phyloP scores from a whole-genome alignment of 768 basidiomycete genomes.

The Lactarius pseudohatsudake region DNA sequence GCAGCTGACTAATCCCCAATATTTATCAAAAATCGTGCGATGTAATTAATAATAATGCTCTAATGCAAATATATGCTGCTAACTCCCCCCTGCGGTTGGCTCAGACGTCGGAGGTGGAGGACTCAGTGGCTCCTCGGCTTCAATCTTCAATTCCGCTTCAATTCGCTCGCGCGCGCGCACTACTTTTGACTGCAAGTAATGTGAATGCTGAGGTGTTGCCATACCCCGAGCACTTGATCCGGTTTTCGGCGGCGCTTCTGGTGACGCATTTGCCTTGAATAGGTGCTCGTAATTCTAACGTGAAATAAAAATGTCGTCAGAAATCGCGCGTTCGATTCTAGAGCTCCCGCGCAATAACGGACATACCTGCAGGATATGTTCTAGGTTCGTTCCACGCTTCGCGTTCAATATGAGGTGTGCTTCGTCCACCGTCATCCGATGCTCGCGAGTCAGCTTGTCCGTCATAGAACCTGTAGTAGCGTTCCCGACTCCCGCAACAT shows the following conservation, averaged over 20 bases:
- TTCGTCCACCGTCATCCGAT: constrained; percentile 94
- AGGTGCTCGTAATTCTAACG: constrained; percentile 89
- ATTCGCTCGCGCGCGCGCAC: constrained; percentile 91
- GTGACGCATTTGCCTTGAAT: constrained; percentile 84
- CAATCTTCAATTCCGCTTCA: constrained; percentile 70
- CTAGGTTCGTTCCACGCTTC: constrained; percentile 69
- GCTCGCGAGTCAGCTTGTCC: constrained; percentile 79
- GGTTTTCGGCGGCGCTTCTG: constrained; percentile 46
- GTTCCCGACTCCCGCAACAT: constrained; percentile 70
- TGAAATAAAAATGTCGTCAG: not conserved
- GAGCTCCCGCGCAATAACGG: not conserved
- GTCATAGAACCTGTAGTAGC: constrained; percentile 74
- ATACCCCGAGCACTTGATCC: constrained; percentile 47
- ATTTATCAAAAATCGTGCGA: not conserved
- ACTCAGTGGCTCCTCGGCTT: constrained; percentile 32
- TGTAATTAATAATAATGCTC: not conserved
- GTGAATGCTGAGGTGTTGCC: constrained; percentile 58
- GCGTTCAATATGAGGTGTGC: constrained; percentile 89
- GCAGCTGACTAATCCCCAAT: not conserved
- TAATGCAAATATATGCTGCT: not conserved
- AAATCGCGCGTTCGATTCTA: not conserved
- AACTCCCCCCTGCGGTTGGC: not conserved
- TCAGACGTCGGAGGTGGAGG: constrained; percentile 10
- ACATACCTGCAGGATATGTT: constrained; percentile 71
- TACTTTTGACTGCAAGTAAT: constrained; percentile 98